phyloP scores from a whole-genome alignment of 2,329 filamentous ascomycete species.

The Ilyonectria mors-panacis region DNA sequence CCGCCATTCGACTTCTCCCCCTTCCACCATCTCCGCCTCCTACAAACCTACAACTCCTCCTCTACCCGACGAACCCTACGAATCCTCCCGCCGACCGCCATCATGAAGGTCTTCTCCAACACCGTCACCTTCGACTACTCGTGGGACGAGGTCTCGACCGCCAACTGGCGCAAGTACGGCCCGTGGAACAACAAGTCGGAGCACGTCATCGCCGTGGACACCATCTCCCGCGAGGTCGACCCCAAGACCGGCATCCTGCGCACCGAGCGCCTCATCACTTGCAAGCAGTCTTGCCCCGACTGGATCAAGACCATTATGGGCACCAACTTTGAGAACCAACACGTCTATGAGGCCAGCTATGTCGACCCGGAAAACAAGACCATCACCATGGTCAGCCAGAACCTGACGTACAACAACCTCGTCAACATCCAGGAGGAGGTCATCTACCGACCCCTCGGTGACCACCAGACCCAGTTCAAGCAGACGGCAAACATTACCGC shows the following conservation, averaged over 20 bases:
- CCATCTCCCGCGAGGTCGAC: constrained; percentile 78
- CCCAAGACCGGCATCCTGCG: constrained; percentile 71
- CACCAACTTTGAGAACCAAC: constrained; percentile 79
- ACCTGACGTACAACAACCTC: constrained; percentile 93
- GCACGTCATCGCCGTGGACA: constrained; percentile 96
- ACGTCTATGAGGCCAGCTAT: constrained; percentile 96
- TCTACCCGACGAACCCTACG: constrained; percentile 27
- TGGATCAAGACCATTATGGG: constrained; percentile 88
- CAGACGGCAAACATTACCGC: constrained; percentile 96
- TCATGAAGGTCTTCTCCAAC: constrained; percentile 95
- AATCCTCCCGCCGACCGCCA: constrained; percentile 16
- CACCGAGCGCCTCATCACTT: constrained; percentile 75
- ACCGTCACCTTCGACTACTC: constrained; percentile 95
- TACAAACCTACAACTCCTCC: constrained; percentile 18
- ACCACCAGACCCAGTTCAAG: constrained; percentile 81
- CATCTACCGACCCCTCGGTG: constrained; percentile 77
- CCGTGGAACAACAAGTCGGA: constrained; percentile 99
- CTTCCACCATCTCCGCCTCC: constrained; percentile 10
- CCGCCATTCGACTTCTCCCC: constrained; percentile 9
- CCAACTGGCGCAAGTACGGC: constrained; percentile 99
- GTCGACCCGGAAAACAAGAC: constrained; percentile 87
- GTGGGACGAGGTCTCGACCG: constrained; percentile 97
- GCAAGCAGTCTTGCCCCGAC: constrained; percentile 77
- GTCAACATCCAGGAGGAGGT: constrained; percentile 95
- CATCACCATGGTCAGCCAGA: constrained; percentile 96